Evolutionary conservation across 2,329 filamentous ascomycete species (phyloP), one percentile per base, ranked within the genome.

Genomic region (Colletotrichum orbiculare): DNA sequence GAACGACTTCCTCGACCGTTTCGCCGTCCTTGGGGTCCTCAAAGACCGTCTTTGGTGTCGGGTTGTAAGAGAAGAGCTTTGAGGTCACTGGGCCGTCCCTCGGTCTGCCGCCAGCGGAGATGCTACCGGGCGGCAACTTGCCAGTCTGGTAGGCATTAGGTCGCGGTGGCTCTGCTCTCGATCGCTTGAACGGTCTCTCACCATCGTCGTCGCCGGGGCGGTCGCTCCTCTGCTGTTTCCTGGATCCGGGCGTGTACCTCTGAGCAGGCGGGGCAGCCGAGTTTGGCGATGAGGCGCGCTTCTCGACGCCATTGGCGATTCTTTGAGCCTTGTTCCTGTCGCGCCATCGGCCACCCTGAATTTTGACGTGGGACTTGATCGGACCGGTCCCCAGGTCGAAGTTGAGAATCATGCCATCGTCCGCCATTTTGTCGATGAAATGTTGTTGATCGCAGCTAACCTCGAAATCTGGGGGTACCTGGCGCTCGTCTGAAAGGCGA

Each of bases 331-430:
- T 90, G 66, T 95, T 85, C 67, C 96, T 87, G 75, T 97, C 94
- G 74, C 92, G 91, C 96, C 96, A 99, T 71, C 88, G 87, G n/a
- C 96, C 96, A 70, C 96, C 96, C 75, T 91, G 96, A 77, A 96
- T 92, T 70, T 84, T 88, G 66, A 86, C 81, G 58, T 86, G 81
- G 6, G 85, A 82, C 66, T 89, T 85, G 58, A 92, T 76, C 11
- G 91, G 85, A 15, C 82, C 85, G 66, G 92, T 89, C 35, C 87
- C 86, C 62, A 97, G 82, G 71, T 93, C 89, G 76, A 98, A 97
- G 73, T 98, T 98, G 75, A 98, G 83, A 62, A 97, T 86, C 88
- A 99, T 91, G 71, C 94, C 94, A 89, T 97, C 92, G 82, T 98
- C 94, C 55, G 92, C 92, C 94, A 98, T 97, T 66, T 64, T 74